These are phyloP conservation scores for Geotrichum cucujoidarum DNA, from an alignment of 1,139 yeast genomes.

Conservation along the genomic window DNA sequence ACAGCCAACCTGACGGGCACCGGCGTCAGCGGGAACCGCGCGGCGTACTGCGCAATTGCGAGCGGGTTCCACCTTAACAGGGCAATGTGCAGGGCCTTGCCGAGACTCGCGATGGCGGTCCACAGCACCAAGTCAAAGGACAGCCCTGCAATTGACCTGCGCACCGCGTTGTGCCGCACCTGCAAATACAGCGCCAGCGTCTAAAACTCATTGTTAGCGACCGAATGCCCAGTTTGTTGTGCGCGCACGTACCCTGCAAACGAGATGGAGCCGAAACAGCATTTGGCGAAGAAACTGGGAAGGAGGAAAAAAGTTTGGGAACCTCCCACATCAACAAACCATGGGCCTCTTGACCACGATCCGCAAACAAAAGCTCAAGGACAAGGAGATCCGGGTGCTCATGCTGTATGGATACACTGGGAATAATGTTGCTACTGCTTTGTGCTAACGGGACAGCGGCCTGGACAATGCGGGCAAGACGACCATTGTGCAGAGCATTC, in stretches of 20 bases:
- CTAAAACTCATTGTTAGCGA: conserved; percentile 5
- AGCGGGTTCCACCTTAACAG: conserved; percentile 14
- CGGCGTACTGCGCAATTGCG: conserved; percentile 12
- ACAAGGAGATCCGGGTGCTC: conserved; percentile 66
- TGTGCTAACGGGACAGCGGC: conserved; percentile 41
- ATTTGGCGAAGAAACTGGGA: not conserved
- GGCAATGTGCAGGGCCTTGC: conserved; percentile 13
- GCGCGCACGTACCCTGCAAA: conserved; percentile 5
- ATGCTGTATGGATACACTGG: conserved; percentile 41
- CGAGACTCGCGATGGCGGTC: conserved; percentile 16
- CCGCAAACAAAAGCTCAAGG: conserved; percentile 76
- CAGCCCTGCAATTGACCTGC: conserved; percentile 19
- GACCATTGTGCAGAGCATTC: conserved; percentile 57
- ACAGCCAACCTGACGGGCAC: conserved; percentile 12
- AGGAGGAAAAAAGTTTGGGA: not conserved
- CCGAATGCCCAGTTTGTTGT: not conserved
- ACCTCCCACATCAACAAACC: conserved; percentile 3
- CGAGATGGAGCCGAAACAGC: not conserved
- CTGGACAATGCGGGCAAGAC: conserved; percentile 90
- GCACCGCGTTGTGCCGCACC: conserved; percentile 14
- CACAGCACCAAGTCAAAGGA: conserved; percentile 21
- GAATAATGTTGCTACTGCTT: conserved; percentile 2
- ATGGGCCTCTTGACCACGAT: conserved; percentile 87
- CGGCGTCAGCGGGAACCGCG: conserved; percentile 13
- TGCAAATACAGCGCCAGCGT: conserved; percentile 15